Evolutionary conservation across 2,329 filamentous ascomycete species (phyloP).

Genomic region (Beauveria sp.): DNA sequence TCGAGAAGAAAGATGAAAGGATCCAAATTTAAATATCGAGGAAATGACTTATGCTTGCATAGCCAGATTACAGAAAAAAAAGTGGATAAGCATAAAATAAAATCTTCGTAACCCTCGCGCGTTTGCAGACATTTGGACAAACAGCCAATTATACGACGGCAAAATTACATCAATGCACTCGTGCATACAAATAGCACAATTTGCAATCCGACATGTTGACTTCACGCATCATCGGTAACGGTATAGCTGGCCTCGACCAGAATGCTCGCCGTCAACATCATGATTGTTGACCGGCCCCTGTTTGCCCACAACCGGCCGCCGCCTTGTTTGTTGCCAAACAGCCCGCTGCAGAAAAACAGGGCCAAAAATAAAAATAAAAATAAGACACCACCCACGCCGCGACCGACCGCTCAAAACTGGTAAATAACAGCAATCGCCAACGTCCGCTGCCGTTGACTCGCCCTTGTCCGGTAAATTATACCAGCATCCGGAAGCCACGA

Average conservation of each 20-base stretch:
- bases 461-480: no score
- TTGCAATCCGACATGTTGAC: no score
- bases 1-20: background rate
- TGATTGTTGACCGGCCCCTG: background rate
- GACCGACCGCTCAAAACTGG: background rate
- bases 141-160: background rate
- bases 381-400: background rate
- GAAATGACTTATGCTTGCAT: background rate
- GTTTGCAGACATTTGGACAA: background rate
- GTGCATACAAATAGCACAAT: no score
- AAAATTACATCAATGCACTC: background rate
- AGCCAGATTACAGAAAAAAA: background rate
- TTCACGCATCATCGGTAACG: no score
- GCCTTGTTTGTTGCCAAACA: conserved; percentile 1
- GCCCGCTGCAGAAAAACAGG: background rate
- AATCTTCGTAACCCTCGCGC: background rate
- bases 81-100: background rate
- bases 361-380: background rate
- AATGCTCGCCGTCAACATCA: no score
- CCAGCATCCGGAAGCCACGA: background rate
- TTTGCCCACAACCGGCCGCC: background rate
- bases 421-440: no score
- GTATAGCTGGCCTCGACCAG: no score
- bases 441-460: no score
- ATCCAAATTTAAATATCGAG: background rate